These are phyloP conservation scores for Ensete glaucum DNA, from an alignment of 176 grass and related monocot species.

Conservation along the genomic window DNA sequence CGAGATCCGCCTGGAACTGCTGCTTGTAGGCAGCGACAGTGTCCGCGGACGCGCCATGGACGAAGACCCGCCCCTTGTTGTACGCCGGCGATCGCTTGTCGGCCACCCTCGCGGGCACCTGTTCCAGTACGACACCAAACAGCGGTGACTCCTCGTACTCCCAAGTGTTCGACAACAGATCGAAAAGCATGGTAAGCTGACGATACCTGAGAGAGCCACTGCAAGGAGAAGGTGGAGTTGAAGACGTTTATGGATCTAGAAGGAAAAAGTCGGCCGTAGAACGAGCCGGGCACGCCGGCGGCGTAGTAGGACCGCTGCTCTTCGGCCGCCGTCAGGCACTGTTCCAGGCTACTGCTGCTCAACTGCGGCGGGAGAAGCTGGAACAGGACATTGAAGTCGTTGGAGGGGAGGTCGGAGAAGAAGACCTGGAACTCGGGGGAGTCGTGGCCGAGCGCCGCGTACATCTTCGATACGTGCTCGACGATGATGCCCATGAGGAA, in stretches of 20 bases:
- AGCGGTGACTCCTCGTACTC: neutral
- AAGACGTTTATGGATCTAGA: constrained; percentile 1
- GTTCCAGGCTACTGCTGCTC: neutral
- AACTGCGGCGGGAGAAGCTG: constrained; percentile 5
- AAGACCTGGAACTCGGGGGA: constrained; percentile 6
- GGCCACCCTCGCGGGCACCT: constrained; percentile 1
- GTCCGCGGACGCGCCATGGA: constrained; percentile 4
- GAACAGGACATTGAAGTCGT: constrained; percentile 15
- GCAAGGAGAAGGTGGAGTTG: constrained; percentile 13
- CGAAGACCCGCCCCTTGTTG: constrained; percentile 7
- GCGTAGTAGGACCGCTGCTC: neutral
- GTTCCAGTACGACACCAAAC: neutral
- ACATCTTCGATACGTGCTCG: neutral
- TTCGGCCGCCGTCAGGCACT: neutral
- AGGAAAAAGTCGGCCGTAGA: constrained; percentile 9
- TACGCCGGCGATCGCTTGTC: neutral
- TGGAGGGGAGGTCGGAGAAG: constrained; percentile 14
- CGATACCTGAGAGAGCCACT: constrained; percentile 9
- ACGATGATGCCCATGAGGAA: constrained; percentile 4
- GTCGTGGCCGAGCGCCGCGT: neutral
- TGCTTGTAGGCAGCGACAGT: neutral
- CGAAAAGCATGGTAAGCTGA: neutral
- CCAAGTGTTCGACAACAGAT: neutral
- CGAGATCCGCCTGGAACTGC: neutral
- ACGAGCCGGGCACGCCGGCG: constrained; percentile 1